Evolutionary conservation across 1,284 basidiomycete species (phyloP), one percentile per base, ranked within the genome.

Genomic region (Earliella scabrosa): DNA sequence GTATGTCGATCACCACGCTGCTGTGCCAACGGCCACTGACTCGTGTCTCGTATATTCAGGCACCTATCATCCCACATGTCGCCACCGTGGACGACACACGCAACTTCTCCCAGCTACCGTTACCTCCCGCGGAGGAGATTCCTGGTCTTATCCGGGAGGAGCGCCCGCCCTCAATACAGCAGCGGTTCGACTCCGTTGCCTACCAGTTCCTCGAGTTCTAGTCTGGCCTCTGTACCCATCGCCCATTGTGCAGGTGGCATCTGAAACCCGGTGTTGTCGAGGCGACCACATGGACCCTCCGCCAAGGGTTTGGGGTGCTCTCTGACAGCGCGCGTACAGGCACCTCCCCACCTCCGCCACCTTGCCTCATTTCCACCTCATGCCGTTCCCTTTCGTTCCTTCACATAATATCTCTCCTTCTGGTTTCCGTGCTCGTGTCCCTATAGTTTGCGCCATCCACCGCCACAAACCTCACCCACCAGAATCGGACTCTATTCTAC

Each of bases 51-150:
- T 39, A 56, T 51, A 40, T 52, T 51, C 59, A 93, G 91, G 90
- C 90, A 49, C 90, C 90, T 29, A 91, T 93, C 60, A 85, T 93
- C 54, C 90, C 90, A 1, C 86, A 89, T 60, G 88, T 89, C 2
- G 82, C 87, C 14, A 88, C 88, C 6, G 72, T 85, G 27, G 90
- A 91, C 63, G 90, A 93, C 68, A 92, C 87, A 18, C 86, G 90
- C 20, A 90, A 93, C 68, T 92, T 92, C 73, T 80, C 90, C 40
- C 86, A 86, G 57, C 81, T 90, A 16, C 88, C 90, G 2, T 76
- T 87, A n/a, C 90, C 90, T 29, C 78, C 84, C 24, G 66, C 80
- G n/a, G 82, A 85, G 53, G 90, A 93, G 59, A 90, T 93, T 66
- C 90, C 91, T 6, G 90, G 90, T 31, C 79, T 91, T 58, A 71